Evolutionary conservation across 306 rosid genomes (phyloP).

Genomic region (Prosopis cineraria): DNA sequence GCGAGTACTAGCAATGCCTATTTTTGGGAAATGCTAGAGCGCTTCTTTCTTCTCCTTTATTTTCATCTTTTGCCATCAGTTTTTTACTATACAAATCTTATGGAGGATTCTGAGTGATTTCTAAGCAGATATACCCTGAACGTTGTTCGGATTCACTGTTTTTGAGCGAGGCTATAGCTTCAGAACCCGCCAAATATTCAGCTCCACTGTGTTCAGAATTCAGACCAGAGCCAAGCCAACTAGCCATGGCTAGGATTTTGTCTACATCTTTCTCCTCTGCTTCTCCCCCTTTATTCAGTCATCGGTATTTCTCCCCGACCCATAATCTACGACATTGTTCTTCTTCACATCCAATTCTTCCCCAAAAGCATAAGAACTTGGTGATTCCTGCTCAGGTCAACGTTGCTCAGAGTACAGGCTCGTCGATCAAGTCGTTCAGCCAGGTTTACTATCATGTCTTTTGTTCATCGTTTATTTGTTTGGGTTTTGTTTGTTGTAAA

Average conservation of each 20-base stretch:
- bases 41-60: too few species aligned
- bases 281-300: slow-evolving; percentile 27
- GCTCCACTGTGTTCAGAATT: background rate
- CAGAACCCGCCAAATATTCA: background rate
- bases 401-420: slow-evolving; percentile 14
- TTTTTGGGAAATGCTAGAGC: too few species aligned
- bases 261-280: slow-evolving; percentile 6
- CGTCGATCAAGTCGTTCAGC: slow-evolving; percentile 30
- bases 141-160: background rate
- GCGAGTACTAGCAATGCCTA: too few species aligned
- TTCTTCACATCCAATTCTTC: background rate
- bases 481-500: background rate
- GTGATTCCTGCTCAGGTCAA: slow-evolving; percentile 26
- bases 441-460: slow-evolving; percentile 38
- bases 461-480: background rate
- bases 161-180: background rate
- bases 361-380: slow-evolving; percentile 3
- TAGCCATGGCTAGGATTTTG: slow-evolving; percentile 21
- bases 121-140: background rate
- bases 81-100: too few species aligned
- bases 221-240: background rate
- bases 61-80: too few species aligned
- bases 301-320: background rate
- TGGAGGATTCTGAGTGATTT: too few species aligned
- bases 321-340: slow-evolving; percentile 2